Percentiles rank a stretch among this genome's conserved stretches.
Conservation (phyloP, 257 asterid species). For the Solanum pinnatisectum region DNA sequence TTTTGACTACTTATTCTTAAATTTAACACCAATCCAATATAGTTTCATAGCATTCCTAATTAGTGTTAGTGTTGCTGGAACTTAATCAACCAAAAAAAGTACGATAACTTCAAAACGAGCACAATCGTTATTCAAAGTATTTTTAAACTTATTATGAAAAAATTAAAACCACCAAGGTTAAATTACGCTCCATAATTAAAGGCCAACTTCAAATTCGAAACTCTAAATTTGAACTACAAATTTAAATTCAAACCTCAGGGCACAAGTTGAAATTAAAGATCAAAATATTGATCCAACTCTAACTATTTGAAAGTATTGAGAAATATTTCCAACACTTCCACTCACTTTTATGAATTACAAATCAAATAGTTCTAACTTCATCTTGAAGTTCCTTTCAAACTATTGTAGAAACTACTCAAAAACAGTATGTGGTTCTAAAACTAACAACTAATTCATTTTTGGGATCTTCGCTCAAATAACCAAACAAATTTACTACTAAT, state of each 20-base stretch:
- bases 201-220: background rate
- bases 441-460: background rate
- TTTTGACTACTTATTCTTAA: background rate
- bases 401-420: too few species aligned
- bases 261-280: background rate
- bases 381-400: too few species aligned
- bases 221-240: background rate
- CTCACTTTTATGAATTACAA: too few species aligned
- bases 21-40: background rate
- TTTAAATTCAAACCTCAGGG: background rate
- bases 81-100: too few species aligned
- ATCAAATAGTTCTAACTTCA: too few species aligned
- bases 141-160: background rate
- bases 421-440: background rate
- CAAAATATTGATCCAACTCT: background rate
- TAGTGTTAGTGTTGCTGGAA: background rate
- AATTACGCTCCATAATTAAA: background rate
- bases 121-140: background rate
- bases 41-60: background rate
- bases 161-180: background rate
- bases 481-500: background rate
- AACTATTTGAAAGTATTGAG: background rate
- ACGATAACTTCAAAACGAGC: background rate
- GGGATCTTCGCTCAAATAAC: background rate
- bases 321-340: too few species aligned